Base-by-base conservation (phyloP, 352 stramenopile species). In the Pythium diclinum region DNA sequence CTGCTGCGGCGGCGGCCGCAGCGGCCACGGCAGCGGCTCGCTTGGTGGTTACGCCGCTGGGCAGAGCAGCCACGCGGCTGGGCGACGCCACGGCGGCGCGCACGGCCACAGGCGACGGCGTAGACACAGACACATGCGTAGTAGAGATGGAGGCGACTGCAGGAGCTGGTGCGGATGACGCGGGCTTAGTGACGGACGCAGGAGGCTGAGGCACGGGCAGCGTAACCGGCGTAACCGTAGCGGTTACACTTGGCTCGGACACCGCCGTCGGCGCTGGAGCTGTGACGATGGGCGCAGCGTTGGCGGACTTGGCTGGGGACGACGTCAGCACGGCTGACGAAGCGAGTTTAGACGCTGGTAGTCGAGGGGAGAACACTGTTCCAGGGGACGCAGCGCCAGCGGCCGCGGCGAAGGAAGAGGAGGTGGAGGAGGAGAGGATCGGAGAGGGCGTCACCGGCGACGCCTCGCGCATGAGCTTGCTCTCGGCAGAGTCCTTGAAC, bases 271-370 rank as follows among this genome's bases (percentile, higher is more conserved):
- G 23, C 33, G 14, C 33, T 5, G 17, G 8, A 14, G 40, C 40
- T 47, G 14, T 40, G 25, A 66, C 65, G 30, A 71, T 34, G 23
- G 54, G 38, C 9, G 65, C 59, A 9, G 58, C 57, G 21, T 67
- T 68, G 40, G 56, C 61, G 11, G 61, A 28, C 46, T 67, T 55
- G 19, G 57, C 10, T 9, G 33, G 28, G 23, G 59, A 33, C 3
- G 53, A 38, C 6, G 58, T 28, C 25, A 61, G 42, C 11, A 55
- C 30, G 47, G 11, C 23, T n/a, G 59, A 32, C 30, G 59, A 56
- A 9, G 75, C 75, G 19, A 88, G 63, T 56, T 89, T 89, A 28
- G 76, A 61, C 0, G 75, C 62, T 21, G 81, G 81, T 42, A 88
- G 78, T 11, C 81, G 78, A 5, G 81, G 81, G 0, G 81, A 89